phyloP scores from a whole-genome alignment of 1,139 yeast genomes.

The Pichia sp. region DNA sequence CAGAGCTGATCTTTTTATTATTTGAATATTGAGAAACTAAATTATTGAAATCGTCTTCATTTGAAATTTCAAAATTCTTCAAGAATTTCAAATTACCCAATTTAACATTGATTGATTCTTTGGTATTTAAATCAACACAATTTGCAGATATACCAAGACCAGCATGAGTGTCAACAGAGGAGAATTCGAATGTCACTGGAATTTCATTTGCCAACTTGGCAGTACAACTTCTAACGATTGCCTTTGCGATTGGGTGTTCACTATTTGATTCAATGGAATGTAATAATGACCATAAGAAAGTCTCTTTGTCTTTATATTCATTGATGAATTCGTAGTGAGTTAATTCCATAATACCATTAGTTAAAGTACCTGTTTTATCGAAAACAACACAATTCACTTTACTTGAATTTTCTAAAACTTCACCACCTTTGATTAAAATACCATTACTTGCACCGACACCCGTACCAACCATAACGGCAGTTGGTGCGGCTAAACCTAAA shows the following conservation, averaged over 20 bases:
- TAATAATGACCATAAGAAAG: slow-evolving; percentile 56
- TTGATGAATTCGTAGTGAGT: slow-evolving; percentile 18
- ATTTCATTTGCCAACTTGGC: slow-evolving; percentile 23
- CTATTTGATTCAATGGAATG: slow-evolving; percentile 66
- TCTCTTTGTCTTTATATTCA: slow-evolving; percentile 18
- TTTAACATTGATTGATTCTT: slow-evolving; percentile 34
- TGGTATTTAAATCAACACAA: slow-evolving; percentile 29
- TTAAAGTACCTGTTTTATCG: slow-evolving; percentile 96
- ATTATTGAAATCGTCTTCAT: slow-evolving; percentile 19
- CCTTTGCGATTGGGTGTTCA: slow-evolving; percentile 88
- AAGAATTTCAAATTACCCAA: slow-evolving; percentile 61
- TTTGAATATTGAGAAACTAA: slow-evolving; percentile 6
- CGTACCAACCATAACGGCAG: slow-evolving; percentile 98
- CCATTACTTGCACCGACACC: slow-evolving; percentile 95
- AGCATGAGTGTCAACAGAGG: slow-evolving; percentile 49
- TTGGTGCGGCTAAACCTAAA: slow-evolving; percentile 93
- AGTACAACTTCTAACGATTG: slow-evolving; percentile 45
- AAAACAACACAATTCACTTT: slow-evolving; percentile 68
- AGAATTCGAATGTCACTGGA: slow-evolving; percentile 16
- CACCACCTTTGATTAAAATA: slow-evolving; percentile 91
- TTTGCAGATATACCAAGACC: slow-evolving; percentile 72
- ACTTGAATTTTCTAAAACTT: slow-evolving; percentile 73
- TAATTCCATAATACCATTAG: slow-evolving; percentile 71
- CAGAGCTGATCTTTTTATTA: slow-evolving; percentile 20
- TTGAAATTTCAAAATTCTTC: slow-evolving; percentile 17